A percentile compares a stretch with the other conserved stretches of the same genome.
Conservation (phyloP, 2,329 filamentous ascomycete genomes). For the Pseudogymnoascus sp. region DNA sequence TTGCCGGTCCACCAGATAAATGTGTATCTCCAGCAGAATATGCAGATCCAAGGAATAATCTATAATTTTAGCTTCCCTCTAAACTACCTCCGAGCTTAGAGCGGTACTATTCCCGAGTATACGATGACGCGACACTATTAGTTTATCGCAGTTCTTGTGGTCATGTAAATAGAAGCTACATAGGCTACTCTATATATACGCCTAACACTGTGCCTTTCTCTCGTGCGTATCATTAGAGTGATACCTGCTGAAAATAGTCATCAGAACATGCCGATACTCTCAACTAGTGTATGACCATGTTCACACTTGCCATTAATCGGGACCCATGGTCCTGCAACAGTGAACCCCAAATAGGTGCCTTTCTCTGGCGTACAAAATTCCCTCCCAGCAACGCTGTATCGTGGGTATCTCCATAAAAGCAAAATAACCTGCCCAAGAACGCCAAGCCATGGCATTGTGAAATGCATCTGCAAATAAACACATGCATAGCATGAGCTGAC, state of each 20-base stretch:
- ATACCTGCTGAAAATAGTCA: background rate
- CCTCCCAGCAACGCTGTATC: background rate
- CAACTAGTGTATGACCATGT: background rate
- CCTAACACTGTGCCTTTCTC: background rate
- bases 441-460: background rate
- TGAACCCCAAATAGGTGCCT: background rate
- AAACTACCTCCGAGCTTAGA: background rate
- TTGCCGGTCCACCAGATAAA: background rate
- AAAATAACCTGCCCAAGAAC: conserved; percentile 1
- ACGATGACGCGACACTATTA: background rate
- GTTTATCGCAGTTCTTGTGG: background rate
- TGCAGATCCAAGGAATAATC: background rate
- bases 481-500: background rate
- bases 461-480: background rate
- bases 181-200: background rate
- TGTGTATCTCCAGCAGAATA: background rate
- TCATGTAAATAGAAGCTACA: background rate
- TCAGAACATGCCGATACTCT: background rate
- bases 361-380: background rate
- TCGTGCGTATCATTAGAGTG: background rate
- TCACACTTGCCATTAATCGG: background rate
- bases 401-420: background rate
- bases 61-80: background rate
- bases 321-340: background rate
- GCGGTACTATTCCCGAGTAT: background rate